phyloP scores from a whole-genome alignment of 768 basidiomycete species.

The Lanmaoa rubissima region DNA sequence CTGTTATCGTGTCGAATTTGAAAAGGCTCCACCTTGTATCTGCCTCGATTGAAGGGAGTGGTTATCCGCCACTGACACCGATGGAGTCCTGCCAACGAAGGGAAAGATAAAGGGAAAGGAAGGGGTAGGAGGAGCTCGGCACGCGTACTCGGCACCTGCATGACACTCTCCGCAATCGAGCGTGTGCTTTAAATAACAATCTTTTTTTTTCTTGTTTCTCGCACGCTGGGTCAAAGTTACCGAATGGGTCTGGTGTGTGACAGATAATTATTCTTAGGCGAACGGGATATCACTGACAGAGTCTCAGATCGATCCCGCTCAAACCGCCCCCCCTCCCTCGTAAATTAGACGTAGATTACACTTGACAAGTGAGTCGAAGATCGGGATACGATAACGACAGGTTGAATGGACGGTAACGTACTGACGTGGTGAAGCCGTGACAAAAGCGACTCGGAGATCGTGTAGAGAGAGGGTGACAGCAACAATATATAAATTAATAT shows the following conservation, averaged over 20 bases:
- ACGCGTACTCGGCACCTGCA: slow-evolving; percentile 18
- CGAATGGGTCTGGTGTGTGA: slow-evolving; percentile 19
- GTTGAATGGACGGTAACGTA: slow-evolving; percentile 12
- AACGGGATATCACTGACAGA: neutral
- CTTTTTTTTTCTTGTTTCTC: neutral
- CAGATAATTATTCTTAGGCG: slow-evolving; percentile 9
- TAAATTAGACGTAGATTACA: slow-evolving; percentile 15
- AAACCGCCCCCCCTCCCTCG: neutral
- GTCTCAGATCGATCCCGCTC: slow-evolving; percentile 12
- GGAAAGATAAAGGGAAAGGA: neutral
- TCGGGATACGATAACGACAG: slow-evolving; percentile 2
- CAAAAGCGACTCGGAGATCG: slow-evolving; percentile 1
- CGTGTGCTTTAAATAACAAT: neutral
- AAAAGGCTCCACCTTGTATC: slow-evolving; percentile 21
- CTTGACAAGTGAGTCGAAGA: slow-evolving; percentile 4
- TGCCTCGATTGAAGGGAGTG: no score
- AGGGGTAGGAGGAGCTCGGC: neutral
- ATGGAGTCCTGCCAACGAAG: neutral
- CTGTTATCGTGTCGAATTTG: slow-evolving; percentile 15
- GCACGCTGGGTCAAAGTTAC: slow-evolving; percentile 12
- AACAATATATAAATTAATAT: neutral
- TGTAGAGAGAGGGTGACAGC: neutral
- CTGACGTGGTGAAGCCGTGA: slow-evolving; percentile 3
- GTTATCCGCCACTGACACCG: neutral
- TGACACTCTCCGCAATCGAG: neutral